Evolutionary conservation across 1,139 yeast genomes (phyloP), one percentile per base, ranked within the genome.

Genomic region (Diutina ranongensis): DNA sequence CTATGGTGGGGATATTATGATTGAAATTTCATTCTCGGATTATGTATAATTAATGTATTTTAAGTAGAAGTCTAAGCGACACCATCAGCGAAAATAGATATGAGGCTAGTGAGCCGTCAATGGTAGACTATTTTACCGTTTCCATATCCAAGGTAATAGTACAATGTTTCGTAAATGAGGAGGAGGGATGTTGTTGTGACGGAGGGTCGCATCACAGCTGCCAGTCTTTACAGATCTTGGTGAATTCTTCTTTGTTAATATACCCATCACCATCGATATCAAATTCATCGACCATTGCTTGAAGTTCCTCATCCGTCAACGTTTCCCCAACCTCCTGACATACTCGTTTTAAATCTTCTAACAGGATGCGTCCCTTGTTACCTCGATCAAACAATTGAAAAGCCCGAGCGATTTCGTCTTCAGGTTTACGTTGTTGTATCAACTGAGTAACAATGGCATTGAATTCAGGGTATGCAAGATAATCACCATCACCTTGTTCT

Each of bases 251-350:
- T 57, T 86, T 94, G 55, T 83, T 83, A 54, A 94, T 88, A 54
- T 85, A 96, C 45, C 97, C 98, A 60, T 94, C 98, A 51, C 86
- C 95, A 61, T 94, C 97, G 49, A 92, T 67, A 63, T 94, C 99
- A 58, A 94, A 94, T 63, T 92, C 98, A 52, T 89, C 97, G 53
- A 94, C 92, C 98, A 94, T 92, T 12, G 97, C 97, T 53, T 84
- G 75, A 48, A 94, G 70, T 57, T 94, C 98, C 49, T 88, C 96
- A 53, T 92, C 98, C 9, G 87, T 83, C 49, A 94, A 68, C 56
- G 83, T 85, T 61, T 94, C 98, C 1, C 97, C 97, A 50, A 94
- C 67, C 53, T 92, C 97, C 56, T 84, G 84, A 16, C 97, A 94
- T 1, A 92, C 95, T 50, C 94, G 74, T 62, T 94, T 78, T 49